Evolutionary conservation across 2,329 filamentous ascomycete species (phyloP), one percentile per base, ranked within the genome.

Genomic region (Pseudonectria buxi): DNA sequence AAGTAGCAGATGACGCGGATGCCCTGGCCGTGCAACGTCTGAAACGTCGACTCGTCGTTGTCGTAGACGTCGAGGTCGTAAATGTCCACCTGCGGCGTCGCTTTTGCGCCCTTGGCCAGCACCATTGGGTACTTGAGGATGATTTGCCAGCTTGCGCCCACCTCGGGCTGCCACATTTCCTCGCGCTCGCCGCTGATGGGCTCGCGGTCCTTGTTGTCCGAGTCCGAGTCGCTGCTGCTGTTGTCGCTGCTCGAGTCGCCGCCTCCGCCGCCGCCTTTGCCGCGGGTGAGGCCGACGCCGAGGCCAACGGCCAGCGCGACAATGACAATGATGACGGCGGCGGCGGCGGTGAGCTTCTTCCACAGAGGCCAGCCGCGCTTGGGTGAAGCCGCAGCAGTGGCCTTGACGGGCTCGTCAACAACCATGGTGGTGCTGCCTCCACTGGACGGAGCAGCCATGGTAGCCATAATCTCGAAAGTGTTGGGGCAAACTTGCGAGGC

Each of bases 1-100:
- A 86, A 86, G 60, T 87, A 87, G 64, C 83, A 87, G 39, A 86
- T 79, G 35, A 85, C 74, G 42, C 73, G 77, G 51, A 74, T 74
- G 7, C 69, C 72, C 6, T 62, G 56, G 33, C 72, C 74, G 37
- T 70, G 63, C 55, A 81, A 77, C 10, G 78, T 63, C 40, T 76
- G 67, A 39, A 83, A 54, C 2, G 56, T 56, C 11, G 44, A 33
- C 3, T 37, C 43, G 16, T 51, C 34, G 46, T 64, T 78, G 54
- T 82, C 78, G 55, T 72, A 82, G 29, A 82, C 58, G 10, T 71
- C 64, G 1, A 78, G 35, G 41, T 64, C 61, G 38, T 53, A 63
- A 28, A 82, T 62, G 4, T 65, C 60, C 1, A 76, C 72, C 42
- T 80, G 62, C 7, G 68, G 65, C 14, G 47, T 43, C 26, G 56